A percentile compares a stretch with the other conserved stretches of the same genome.
phyloP scores from a whole-genome alignment of 2,329 filamentous ascomycete species.

The Exophiala alcalophila region DNA sequence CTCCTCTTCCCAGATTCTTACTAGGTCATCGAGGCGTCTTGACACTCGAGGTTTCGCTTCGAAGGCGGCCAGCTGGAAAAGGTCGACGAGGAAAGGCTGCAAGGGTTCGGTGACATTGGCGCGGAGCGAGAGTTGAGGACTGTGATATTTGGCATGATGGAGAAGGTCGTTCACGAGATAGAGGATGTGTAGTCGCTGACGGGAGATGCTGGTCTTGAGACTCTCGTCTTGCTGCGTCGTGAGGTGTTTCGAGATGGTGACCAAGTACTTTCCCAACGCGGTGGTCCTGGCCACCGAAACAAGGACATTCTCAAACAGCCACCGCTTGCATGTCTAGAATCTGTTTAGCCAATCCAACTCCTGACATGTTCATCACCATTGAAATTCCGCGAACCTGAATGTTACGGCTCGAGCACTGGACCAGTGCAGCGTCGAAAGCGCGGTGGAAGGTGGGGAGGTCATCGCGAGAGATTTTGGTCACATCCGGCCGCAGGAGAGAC shows the following conservation, averaged over 20 bases:
- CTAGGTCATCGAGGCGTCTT: conserved; percentile 60
- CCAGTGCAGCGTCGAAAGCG: conserved; percentile 62
- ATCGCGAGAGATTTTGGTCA: conserved; percentile 64
- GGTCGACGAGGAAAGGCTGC: conserved; percentile 58
- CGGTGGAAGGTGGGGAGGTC: conserved; percentile 68
- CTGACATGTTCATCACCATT: conserved; percentile 15
- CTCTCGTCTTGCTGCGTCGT: conserved; percentile 32
- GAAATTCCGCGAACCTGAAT: conserved; percentile 75
- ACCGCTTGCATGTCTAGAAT: conserved; percentile 78
- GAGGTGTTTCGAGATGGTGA: conserved; percentile 64
- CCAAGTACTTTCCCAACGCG: conserved; percentile 72
- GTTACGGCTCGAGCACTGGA: conserved; percentile 73
- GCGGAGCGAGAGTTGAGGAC: conserved; percentile 40
- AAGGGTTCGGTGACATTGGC: conserved; percentile 53
- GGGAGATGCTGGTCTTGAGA: conserved; percentile 50
- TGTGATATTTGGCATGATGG: conserved; percentile 61
- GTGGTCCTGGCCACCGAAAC: conserved; percentile 64
- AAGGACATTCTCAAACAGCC: conserved; percentile 71
- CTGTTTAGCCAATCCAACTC: conserved; percentile 28
- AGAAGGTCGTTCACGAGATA: conserved; percentile 77
- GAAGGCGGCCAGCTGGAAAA: conserved; percentile 58
- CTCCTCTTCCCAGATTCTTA: conserved; percentile 69
- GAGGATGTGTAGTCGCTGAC: conserved; percentile 70
- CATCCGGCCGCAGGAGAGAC: conserved; percentile 70
- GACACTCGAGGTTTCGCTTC: conserved; percentile 61